Percentiles rank a stretch among this genome's conserved stretches.
Conservation (phyloP, 2,329 filamentous ascomycete genomes). For the Rhynchosporium agropyri region DNA sequence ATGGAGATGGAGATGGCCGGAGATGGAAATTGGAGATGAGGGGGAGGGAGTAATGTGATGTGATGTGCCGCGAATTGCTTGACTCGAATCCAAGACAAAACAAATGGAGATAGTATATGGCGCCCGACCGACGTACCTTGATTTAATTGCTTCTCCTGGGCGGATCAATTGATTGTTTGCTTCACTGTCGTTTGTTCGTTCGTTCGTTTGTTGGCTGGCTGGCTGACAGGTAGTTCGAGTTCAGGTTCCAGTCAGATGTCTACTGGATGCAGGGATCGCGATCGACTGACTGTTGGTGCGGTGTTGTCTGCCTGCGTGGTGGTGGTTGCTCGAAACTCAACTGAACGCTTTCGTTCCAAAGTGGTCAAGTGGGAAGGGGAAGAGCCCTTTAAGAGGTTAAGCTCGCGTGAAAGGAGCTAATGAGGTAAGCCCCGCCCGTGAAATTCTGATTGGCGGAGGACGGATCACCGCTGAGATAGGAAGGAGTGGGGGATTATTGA, state of each 20-base stretch:
- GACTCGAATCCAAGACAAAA: neutral
- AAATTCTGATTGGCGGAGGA: too few species aligned
- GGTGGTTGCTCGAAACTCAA: slow-evolving; percentile 8
- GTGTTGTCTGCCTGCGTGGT: neutral
- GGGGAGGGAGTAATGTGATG: too few species aligned
- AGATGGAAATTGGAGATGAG: too few species aligned
- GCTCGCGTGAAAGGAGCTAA: slow-evolving; percentile 18
- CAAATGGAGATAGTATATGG: neutral
- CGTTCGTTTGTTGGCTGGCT: neutral
- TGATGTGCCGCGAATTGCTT: neutral
- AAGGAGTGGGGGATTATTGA: slow-evolving; percentile 4
- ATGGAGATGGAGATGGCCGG: neutral
- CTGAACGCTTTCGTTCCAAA: slow-evolving; percentile 29
- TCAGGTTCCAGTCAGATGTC: neutral
- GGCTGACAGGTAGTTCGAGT: neutral
- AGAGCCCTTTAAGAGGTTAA: slow-evolving; percentile 21
- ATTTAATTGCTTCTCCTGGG: neutral
- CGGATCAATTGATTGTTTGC: slow-evolving; percentile 4
- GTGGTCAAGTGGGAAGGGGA: slow-evolving; percentile 31
- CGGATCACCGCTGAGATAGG: neutral
- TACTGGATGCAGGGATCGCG: slow-evolving; percentile 20
- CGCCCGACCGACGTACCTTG: slow-evolving; percentile 10
- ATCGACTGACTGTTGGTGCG: neutral
- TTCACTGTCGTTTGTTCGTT: neutral
- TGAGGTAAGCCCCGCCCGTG: neutral